Evolutionary conservation across 2,329 filamentous ascomycete species (phyloP), one percentile per base, ranked within the genome.

Genomic region (Seiridium cupressi): DNA sequence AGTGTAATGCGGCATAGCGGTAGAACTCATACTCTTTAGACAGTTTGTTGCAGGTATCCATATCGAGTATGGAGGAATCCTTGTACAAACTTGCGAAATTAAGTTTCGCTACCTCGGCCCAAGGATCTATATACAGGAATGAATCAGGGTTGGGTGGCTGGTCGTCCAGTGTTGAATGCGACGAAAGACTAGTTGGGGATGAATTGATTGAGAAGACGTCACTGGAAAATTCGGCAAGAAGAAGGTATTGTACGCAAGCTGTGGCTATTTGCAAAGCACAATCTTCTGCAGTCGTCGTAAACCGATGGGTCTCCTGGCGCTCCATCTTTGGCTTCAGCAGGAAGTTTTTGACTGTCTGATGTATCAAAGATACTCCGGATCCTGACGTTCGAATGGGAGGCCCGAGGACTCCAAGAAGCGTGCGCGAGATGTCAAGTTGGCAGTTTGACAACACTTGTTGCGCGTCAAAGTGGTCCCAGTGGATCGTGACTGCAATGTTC

Each of bases 321-420:
- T 26, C 26, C 31, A 46, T 36, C 18, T 46, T 44, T 36, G 40
- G n/a, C 7, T 58, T 46, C 13, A 68, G 61, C n/a, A 75, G 62
- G 60, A 71, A 76, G 5, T 76, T 73, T 64, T 75, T 76, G 3
- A 66, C 68, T 11, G 73, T 73, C 54, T 74, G 70, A 62, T 76
- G 74, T 26, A 77, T 69, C 3, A 77, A 64, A 57, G 69, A 69
- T 31, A 77, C 70, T 51, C 65, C 68, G 6, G 63, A 65, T 11
- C 70, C 68, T 35, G 63, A 71, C 6, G 75, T 68, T 44, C 73
- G 63, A 5, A 76, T 62, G 9, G 76, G 64, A 5, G 73, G 67
- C 34, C 74, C 70, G 7, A 76, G 62, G 5, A 73, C 64, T 3
- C 62, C 62, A 55, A 73, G 69, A n/a, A 76, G 60, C 6, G 68